A percentile compares a stretch with the other conserved stretches of the same genome.
Conservation (phyloP, 23 red algal species). For the Pyropia yezoensis region DNA sequence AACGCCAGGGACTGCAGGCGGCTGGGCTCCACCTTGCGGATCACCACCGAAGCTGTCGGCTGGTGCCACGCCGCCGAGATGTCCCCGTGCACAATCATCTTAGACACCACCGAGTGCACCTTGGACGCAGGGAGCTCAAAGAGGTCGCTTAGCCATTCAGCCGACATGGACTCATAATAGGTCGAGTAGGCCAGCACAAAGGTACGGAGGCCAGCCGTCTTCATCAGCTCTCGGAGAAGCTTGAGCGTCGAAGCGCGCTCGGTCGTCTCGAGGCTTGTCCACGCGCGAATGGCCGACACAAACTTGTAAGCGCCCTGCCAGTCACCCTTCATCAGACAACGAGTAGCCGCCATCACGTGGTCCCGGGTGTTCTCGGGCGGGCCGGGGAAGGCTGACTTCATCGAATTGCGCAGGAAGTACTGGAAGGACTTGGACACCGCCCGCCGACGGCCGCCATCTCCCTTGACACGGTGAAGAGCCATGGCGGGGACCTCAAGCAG, state of each 20-base stretch:
- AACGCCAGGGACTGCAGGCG: constrained; percentile 80
- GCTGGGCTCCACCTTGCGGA: constrained; percentile 72
- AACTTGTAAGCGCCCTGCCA: constrained; percentile 56
- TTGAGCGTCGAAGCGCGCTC: constrained; percentile 24
- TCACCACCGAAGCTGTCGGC: constrained; percentile 77
- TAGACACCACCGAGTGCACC: constrained; percentile 79
- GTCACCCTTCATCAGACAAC: constrained; percentile 69
- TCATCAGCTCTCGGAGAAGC: constrained; percentile 56
- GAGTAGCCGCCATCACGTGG: constrained; percentile 80
- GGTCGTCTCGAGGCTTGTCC: constrained; percentile 51
- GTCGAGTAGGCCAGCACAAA: constrained; percentile 85
- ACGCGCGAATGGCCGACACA: constrained; percentile 53
- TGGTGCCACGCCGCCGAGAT: constrained; percentile 84
- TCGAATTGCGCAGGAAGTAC: constrained; percentile 88
- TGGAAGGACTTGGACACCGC: constrained; percentile 77
- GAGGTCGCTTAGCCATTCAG: constrained; percentile 27
- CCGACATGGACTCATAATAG: constrained; percentile 74
- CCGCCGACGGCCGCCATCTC: constrained; percentile 44
- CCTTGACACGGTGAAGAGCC: constrained; percentile 60
- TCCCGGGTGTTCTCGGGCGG: constrained; percentile 96
- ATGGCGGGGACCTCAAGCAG: constrained; percentile 89
- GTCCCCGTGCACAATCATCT: constrained; percentile 94
- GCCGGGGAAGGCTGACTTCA: constrained; percentile 74
- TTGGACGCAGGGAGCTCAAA: constrained; percentile 73
- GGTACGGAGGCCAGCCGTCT: constrained; percentile 72